These are phyloP conservation scores for Candida ortonii DNA, from an alignment of 805 yeast genomes.

Conservation along the genomic window DNA sequence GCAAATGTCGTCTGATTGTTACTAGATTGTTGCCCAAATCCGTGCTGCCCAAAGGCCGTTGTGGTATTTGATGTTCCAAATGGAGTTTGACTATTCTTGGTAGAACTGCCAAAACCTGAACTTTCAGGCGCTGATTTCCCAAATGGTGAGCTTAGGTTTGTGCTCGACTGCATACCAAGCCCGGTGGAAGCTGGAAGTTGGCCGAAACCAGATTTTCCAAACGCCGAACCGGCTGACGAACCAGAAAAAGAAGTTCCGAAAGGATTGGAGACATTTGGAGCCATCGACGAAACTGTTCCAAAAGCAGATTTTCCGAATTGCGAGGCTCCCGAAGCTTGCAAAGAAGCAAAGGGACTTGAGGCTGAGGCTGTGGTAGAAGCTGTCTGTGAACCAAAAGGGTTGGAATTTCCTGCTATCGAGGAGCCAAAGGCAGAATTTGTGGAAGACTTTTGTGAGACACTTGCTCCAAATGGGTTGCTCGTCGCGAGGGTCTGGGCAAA, in stretches of 20 bases:
- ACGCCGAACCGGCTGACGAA: conserved; percentile 8
- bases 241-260: conserved; percentile 23
- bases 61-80: conserved; percentile 6
- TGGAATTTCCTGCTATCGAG: conserved; percentile 6
- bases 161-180: background rate
- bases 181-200: conserved; percentile 1
- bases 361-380: conserved; percentile 1
- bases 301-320: conserved; percentile 24
- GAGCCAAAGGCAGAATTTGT: conserved; percentile 1
- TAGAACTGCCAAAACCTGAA: no score
- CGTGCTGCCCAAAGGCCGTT: conserved; percentile 11
- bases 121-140: no score
- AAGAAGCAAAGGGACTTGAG: conserved; percentile 9
- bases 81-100: background rate
- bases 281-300: conserved; percentile 18
- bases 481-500: background rate
- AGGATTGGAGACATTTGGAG: conserved; percentile 3
- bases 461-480: conserved; percentile 11
- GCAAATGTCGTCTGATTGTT: background rate
- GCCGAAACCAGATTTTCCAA: conserved; percentile 6
- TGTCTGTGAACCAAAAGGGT: conserved; percentile 12
- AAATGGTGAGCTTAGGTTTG: background rate
- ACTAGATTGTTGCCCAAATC: conserved; percentile 20
- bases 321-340: conserved; percentile 8
- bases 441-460: background rate